A percentile compares a stretch with the other conserved stretches of the same genome.
phyloP scores from a whole-genome alignment of 441 rosid genomes.

The Bruguiera hainesii region DNA sequence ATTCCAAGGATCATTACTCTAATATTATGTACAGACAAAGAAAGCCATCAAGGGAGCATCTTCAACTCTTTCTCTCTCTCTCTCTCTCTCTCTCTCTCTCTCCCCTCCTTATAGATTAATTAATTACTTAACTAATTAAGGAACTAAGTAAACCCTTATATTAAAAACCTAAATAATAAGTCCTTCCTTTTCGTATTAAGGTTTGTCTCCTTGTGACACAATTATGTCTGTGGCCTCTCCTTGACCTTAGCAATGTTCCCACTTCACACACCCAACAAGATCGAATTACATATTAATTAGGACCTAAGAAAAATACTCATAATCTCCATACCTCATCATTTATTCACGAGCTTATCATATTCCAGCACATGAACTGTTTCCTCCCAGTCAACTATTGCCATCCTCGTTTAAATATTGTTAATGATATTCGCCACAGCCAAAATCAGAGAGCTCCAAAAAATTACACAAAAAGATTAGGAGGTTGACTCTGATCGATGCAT shows the following conservation, averaged over 20 bases:
- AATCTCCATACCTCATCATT: slow-evolving; percentile 25
- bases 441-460: too few relatives aligned
- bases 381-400: slow-evolving; percentile 36
- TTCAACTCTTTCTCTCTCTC: slow-evolving; percentile 17
- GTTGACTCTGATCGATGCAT: too few relatives aligned
- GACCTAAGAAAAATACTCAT: slow-evolving; percentile 21
- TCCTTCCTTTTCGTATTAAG: slow-evolving; percentile 1
- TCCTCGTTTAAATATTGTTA: slow-evolving; percentile 8
- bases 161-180: slow-evolving; percentile 12
- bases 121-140: background rate
- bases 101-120: background rate
- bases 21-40: slow-evolving; percentile 19
- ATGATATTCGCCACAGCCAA: background rate
- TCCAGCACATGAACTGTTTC: slow-evolving; percentile 55
- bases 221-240: slow-evolving; percentile 32
- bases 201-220: slow-evolving; percentile 32
- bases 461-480: too few relatives aligned
- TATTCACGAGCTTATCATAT: slow-evolving; percentile 47
- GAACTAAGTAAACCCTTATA: background rate
- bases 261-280: slow-evolving; percentile 33
- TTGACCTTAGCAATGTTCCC: slow-evolving; percentile 46
- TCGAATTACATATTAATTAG: slow-evolving; percentile 19
- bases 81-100: background rate
- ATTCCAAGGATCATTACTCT: slow-evolving; percentile 22
- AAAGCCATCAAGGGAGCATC: slow-evolving; percentile 29